A percentile compares a stretch with the other conserved stretches of the same genome.
These are phyloP conservation scores for Termitomyces sp. DNA, from an alignment of 768 basidiomycete species.

Conservation along the genomic window DNA sequence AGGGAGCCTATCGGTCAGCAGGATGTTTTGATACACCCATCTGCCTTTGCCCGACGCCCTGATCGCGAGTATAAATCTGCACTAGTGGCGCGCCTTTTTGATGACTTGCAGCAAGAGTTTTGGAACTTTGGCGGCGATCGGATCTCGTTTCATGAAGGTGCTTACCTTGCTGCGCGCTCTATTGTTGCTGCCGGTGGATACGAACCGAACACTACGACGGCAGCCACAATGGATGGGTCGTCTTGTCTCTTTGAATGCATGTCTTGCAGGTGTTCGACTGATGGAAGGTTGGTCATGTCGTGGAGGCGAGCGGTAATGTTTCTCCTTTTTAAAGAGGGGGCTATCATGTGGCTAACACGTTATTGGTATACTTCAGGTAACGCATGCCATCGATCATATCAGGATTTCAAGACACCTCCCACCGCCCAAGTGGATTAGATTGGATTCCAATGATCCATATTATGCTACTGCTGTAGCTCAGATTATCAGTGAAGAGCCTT, in stretches of 20 bases:
- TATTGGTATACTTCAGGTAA: slow-evolving; percentile 4
- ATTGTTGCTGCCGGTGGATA: slow-evolving; percentile 15
- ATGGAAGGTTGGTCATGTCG: slow-evolving; percentile 17
- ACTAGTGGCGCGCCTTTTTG: slow-evolving; percentile 13
- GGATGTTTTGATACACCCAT: slow-evolving; percentile 14
- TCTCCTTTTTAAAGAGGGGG: slow-evolving; percentile 39
- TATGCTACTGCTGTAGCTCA: slow-evolving; percentile 9
- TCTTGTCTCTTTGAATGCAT: slow-evolving; percentile 21
- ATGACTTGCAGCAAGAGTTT: slow-evolving; percentile 17
- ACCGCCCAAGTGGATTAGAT: slow-evolving; percentile 6
- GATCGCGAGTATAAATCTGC: slow-evolving; percentile 6
- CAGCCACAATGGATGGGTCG: slow-evolving; percentile 17
- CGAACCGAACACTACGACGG: slow-evolving; percentile 18
- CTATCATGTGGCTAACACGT: neutral
- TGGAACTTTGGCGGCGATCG: slow-evolving; percentile 17
- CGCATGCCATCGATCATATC: slow-evolving; percentile 13
- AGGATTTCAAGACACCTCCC: neutral
- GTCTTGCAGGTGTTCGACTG: slow-evolving; percentile 10
- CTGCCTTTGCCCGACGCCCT: slow-evolving; percentile 9
- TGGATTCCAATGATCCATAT: slow-evolving; percentile 9
- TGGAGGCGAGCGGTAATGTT: slow-evolving; percentile 17
- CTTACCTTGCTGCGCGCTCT: slow-evolving; percentile 11
- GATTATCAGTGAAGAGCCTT: slow-evolving; percentile 7
- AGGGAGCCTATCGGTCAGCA: slow-evolving; percentile 15
- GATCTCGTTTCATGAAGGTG: slow-evolving; percentile 14